Conservation (phyloP, 2,329 filamentous ascomycete genomes). For the Anthostomella pinea region DNA sequence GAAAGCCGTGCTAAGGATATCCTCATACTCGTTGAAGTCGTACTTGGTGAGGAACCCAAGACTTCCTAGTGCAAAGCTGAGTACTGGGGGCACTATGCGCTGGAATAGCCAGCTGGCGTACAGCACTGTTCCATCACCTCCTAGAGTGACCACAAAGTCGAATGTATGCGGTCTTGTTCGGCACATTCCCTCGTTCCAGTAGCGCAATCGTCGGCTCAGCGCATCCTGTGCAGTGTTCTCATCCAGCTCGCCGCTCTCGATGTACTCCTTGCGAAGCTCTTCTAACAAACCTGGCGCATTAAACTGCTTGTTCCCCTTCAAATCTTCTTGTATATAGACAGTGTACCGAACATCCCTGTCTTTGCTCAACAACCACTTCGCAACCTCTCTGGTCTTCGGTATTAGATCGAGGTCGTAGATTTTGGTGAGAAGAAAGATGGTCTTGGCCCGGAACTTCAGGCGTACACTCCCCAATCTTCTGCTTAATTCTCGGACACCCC, state of each 20-base stretch:
- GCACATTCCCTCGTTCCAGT: slow-evolving; percentile 82
- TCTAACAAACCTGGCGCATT: slow-evolving; percentile 66
- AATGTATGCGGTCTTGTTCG: slow-evolving; percentile 77
- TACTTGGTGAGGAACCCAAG: slow-evolving; percentile 96
- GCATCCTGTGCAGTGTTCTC: slow-evolving; percentile 33
- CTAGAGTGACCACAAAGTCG: slow-evolving; percentile 89
- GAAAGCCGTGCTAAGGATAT: slow-evolving; percentile 70
- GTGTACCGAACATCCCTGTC: slow-evolving; percentile 67
- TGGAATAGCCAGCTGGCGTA: slow-evolving; percentile 98
- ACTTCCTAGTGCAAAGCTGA: slow-evolving; percentile 88
- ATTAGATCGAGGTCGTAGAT: slow-evolving; percentile 83
- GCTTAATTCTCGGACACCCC: slow-evolving; percentile 87
- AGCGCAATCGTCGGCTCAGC: slow-evolving; percentile 60
- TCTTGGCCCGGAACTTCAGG: slow-evolving; percentile 76
- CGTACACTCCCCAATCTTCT: slow-evolving; percentile 81
- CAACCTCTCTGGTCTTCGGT: slow-evolving; percentile 70
- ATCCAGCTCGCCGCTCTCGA: slow-evolving; percentile 34
- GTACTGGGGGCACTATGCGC: slow-evolving; percentile 85
- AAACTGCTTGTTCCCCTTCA: slow-evolving; percentile 71
- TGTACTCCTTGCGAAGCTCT: slow-evolving; percentile 51
- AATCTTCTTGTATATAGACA: slow-evolving; percentile 78
- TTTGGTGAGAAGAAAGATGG: slow-evolving; percentile 87
- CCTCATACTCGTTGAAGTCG: slow-evolving; percentile 74
- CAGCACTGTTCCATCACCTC: slow-evolving; percentile 93
- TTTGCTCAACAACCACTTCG: slow-evolving; percentile 75